A percentile compares a stretch with the other conserved stretches of the same genome.
Conservation (phyloP, 495 filamentous ascomycete species). For the Jackrogersella multiformis region DNA sequence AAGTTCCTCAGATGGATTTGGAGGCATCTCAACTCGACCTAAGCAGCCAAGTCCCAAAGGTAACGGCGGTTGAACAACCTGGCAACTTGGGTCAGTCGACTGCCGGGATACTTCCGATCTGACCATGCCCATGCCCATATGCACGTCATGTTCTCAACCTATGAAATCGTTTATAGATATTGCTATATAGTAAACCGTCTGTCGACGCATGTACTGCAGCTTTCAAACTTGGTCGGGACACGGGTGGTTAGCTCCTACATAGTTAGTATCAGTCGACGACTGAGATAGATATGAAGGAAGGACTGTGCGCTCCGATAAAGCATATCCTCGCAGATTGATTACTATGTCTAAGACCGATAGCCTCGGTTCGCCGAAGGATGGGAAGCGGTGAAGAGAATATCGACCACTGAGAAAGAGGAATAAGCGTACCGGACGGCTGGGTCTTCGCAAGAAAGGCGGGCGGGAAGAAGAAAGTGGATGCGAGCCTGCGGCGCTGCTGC, state of each 20-base stretch:
- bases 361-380: conserved; percentile 18
- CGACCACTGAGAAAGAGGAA: conserved; percentile 27
- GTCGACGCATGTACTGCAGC: conserved; percentile 24
- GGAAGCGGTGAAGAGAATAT: conserved; percentile 30
- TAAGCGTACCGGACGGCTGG: conserved; percentile 35
- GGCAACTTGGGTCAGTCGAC: conserved; percentile 31
- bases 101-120: conserved; percentile 43
- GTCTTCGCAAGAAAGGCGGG: conserved; percentile 29
- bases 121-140: conserved; percentile 33
- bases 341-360: conserved; percentile 27
- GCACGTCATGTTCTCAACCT: conserved; percentile 41
- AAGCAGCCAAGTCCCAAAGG: conserved; percentile 2
- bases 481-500: conserved; percentile 42
- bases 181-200: conserved; percentile 34
- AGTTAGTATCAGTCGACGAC: conserved; percentile 6
- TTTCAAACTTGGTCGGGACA: conserved; percentile 17
- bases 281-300: conserved; percentile 6
- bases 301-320: conserved; percentile 25
- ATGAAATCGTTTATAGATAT: conserved; percentile 26
- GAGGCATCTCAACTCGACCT: conserved; percentile 26
- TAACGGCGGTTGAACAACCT: conserved; percentile 26
- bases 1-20: conserved; percentile 10
- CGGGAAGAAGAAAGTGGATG: conserved; percentile 33
- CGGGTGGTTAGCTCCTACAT: conserved; percentile 14
- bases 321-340: conserved; percentile 19